Percentiles rank a stretch among this genome's conserved stretches.
These are phyloP conservation scores for Globisporangium acanthophoron DNA, from an alignment of 352 stramenopile species.

Conservation along the genomic window DNA sequence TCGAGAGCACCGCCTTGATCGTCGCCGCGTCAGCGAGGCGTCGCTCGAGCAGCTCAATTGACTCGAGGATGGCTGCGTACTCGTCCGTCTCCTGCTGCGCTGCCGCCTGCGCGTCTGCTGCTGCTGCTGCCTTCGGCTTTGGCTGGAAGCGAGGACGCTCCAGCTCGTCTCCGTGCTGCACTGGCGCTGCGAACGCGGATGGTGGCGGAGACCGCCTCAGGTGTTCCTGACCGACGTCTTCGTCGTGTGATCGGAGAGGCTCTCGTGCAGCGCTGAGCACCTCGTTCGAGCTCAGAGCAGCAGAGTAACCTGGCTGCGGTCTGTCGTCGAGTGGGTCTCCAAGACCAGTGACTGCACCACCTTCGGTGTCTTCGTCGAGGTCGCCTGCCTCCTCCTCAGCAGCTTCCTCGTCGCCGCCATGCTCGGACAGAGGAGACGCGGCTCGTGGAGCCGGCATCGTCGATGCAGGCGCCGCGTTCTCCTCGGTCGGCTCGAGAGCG, in stretches of 20 bases:
- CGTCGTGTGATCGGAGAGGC: not conserved
- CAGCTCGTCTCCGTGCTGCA: not conserved
- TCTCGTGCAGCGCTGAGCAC: not conserved
- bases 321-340: not conserved
- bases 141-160: constrained; percentile 14
- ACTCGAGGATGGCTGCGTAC: constrained; percentile 31
- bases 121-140: not conserved
- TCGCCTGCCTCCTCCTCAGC: not conserved
- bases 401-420: constrained; percentile 1
- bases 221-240: not conserved
- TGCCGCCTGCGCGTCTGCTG: not conserved
- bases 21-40: constrained; percentile 31
- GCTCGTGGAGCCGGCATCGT: not conserved
- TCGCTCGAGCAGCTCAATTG: constrained; percentile 41
- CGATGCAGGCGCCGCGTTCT: too few species aligned
- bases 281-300: not conserved
- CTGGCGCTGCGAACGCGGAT: not conserved
- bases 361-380: too few species aligned
- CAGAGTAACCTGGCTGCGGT: not conserved
- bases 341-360: not conserved
- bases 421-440: not conserved
- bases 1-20: constrained; percentile 59
- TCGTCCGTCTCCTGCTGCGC: constrained; percentile 22
- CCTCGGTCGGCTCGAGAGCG: not conserved
- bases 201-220: not conserved